Conservation (phyloP, 2,329 filamentous ascomycete species). For the Akanthomyces dipterigenus region DNA sequence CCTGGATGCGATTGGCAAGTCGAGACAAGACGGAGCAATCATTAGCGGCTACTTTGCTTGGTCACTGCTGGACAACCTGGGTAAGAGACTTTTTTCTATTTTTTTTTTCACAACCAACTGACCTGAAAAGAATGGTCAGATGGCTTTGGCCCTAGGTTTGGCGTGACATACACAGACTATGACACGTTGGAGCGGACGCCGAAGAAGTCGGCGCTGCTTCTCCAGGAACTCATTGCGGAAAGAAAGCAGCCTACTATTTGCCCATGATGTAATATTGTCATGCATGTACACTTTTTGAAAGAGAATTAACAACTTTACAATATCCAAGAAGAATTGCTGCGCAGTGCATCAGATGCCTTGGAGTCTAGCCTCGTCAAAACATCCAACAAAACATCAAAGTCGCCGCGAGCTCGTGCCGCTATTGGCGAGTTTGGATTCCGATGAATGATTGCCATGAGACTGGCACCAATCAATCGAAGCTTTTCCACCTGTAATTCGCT, state of each 20-base stretch:
- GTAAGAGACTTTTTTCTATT: slow-evolving; percentile 17
- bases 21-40: slow-evolving; percentile 19
- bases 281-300: background rate
- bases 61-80: slow-evolving; percentile 30
- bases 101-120: background rate
- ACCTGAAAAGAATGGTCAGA: slow-evolving; percentile 26
- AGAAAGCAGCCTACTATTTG: slow-evolving; percentile 11
- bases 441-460: slow-evolving; percentile 32
- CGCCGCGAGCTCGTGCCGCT: slow-evolving; percentile 28
- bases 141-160: slow-evolving; percentile 32
- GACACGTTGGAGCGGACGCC: slow-evolving; percentile 31
- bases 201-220: slow-evolving; percentile 27
- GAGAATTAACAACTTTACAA: background rate
- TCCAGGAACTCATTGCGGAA: slow-evolving; percentile 22
- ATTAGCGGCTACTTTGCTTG: slow-evolving; percentile 29
- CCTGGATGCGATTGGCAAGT: slow-evolving; percentile 28
- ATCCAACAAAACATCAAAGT: slow-evolving; percentile 34
- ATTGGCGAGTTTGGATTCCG: slow-evolving; percentile 30
- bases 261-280: background rate
- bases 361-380: slow-evolving; percentile 35
- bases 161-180: slow-evolving; percentile 31
- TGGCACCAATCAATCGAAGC: slow-evolving; percentile 32
- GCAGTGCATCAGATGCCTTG: slow-evolving; percentile 35
- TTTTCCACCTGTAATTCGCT: slow-evolving; percentile 29
- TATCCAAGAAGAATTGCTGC: slow-evolving; percentile 21